phyloP scores from a whole-genome alignment of 805 yeast genomes.

The Dipodascus albidus region DNA sequence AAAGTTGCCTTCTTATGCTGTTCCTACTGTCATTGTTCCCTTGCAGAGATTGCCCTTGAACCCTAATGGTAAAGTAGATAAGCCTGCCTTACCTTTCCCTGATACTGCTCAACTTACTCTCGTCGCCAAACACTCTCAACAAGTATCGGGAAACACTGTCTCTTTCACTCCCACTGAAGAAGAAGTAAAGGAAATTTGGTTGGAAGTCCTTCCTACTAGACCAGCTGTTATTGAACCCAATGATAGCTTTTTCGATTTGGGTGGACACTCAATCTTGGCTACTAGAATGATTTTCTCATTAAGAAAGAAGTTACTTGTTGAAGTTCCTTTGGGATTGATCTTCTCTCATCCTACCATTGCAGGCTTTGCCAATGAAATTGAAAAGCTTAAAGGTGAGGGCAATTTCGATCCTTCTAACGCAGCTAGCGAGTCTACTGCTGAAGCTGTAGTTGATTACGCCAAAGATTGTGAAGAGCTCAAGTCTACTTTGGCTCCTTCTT shows the following conservation, averaged over 20 bases:
- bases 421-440: conserved; percentile 16
- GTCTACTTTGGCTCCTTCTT: conserved; percentile 31
- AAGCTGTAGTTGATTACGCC: conserved; percentile 39
- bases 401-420: conserved; percentile 21
- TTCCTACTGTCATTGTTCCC: conserved; percentile 87
- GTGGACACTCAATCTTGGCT: conserved; percentile 96
- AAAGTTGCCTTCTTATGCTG: conserved; percentile 85
- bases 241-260: conserved; percentile 92
- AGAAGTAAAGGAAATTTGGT: conserved; percentile 73
- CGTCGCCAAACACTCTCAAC: conserved; percentile 45
- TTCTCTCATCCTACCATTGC: conserved; percentile 83
- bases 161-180: conserved; percentile 52
- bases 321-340: conserved; percentile 80
- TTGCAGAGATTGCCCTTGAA: conserved; percentile 78
- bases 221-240: conserved; percentile 67
- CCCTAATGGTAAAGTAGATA: conserved; percentile 97
- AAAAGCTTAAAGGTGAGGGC: conserved; percentile 38
- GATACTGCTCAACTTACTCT: conserved; percentile 72
- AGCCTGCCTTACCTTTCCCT: conserved; percentile 94
- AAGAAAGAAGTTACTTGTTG: conserved; percentile 64
- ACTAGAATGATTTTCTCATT: conserved; percentile 93
- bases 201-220: conserved; percentile 67
- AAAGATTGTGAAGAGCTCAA: conserved; percentile 55
- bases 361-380: conserved; percentile 65
- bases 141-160: conserved; percentile 29